phyloP scores from a whole-genome alignment of 805 yeast species.

The Starmerella etchellsii region DNA sequence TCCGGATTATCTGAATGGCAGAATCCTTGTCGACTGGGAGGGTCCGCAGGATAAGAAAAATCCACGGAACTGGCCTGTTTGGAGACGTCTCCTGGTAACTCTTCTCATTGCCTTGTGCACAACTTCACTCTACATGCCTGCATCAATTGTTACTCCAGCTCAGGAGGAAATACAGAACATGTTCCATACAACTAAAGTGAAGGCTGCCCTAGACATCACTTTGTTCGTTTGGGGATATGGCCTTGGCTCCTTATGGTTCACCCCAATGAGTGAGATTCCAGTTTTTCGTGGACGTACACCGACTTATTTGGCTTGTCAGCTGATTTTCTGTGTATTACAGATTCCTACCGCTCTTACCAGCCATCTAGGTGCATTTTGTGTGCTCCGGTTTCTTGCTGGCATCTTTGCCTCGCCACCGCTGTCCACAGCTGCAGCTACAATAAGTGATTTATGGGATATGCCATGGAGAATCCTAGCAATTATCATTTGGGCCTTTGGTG shows the following conservation, averaged over 20 bases:
- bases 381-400: conserved; percentile 43
- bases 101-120: conserved; percentile 35
- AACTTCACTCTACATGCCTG: conserved; percentile 43
- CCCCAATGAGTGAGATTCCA: conserved; percentile 42
- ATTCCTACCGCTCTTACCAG: conserved; percentile 42
- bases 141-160: conserved; percentile 49
- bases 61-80: conserved; percentile 45
- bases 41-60: conserved; percentile 27
- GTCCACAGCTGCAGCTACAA: conserved; percentile 47
- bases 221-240: conserved; percentile 51
- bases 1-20: conserved; percentile 56
- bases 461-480: conserved; percentile 37
- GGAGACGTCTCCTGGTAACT: conserved; percentile 32
- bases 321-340: conserved; percentile 39
- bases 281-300: conserved; percentile 38
- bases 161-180: conserved; percentile 31
- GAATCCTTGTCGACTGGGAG: conserved; percentile 24
- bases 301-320: conserved; percentile 35
- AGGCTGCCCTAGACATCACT: conserved; percentile 41
- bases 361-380: conserved; percentile 39
- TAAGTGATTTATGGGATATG: conserved; percentile 37
- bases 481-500: conserved; percentile 42
- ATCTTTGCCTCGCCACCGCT: conserved; percentile 44
- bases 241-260: conserved; percentile 41
- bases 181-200: conserved; percentile 32